Evolutionary conservation across 805 yeast genomes (phyloP).

Genomic region (Yamadazyma akitaensis): DNA sequence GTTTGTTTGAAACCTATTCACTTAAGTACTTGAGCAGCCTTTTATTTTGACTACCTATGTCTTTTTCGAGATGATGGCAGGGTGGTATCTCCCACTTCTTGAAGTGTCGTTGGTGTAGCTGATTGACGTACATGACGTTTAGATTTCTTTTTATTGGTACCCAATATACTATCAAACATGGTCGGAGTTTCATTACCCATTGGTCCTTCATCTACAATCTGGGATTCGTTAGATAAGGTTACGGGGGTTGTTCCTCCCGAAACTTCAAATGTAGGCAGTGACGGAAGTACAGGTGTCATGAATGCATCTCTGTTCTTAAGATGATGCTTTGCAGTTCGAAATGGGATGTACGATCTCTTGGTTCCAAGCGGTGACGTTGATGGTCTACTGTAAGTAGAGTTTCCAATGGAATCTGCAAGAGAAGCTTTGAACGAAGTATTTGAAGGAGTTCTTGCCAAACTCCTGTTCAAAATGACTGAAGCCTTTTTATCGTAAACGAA

Average conservation of each 20-base stretch:
- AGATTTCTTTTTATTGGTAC: conserved; percentile 23
- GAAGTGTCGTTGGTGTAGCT: background rate
- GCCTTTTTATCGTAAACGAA: conserved; percentile 78
- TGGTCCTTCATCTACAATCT: conserved; percentile 2
- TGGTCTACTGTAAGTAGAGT: conserved; percentile 12
- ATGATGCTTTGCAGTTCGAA: conserved; percentile 29
- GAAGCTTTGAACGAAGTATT: conserved; percentile 74
- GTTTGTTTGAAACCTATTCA: too few relatives aligned
- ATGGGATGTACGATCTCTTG: conserved; percentile 41
- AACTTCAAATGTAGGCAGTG: conserved; percentile 21
- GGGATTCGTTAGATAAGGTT: conserved; percentile 16
- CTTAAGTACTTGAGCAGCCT: background rate
- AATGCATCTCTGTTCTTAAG: conserved; percentile 18
- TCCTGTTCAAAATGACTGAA: conserved; percentile 66
- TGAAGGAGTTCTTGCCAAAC: conserved; percentile 70
- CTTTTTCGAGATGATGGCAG: conserved; percentile 5
- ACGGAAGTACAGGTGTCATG: conserved; percentile 22
- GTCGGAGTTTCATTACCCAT: conserved; percentile 11
- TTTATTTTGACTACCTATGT: background rate
- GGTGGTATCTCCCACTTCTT: conserved; percentile 16
- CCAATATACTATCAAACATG: conserved; percentile 25
- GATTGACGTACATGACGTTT: conserved; percentile 12
- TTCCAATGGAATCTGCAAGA: conserved; percentile 60
- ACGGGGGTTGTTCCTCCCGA: background rate
- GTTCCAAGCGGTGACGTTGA: conserved; percentile 12